A percentile compares a stretch with the other conserved stretches of the same genome.
These are phyloP conservation scores for Trametopsis cervina DNA, from an alignment of 768 basidiomycete species.

Conservation along the genomic window DNA sequence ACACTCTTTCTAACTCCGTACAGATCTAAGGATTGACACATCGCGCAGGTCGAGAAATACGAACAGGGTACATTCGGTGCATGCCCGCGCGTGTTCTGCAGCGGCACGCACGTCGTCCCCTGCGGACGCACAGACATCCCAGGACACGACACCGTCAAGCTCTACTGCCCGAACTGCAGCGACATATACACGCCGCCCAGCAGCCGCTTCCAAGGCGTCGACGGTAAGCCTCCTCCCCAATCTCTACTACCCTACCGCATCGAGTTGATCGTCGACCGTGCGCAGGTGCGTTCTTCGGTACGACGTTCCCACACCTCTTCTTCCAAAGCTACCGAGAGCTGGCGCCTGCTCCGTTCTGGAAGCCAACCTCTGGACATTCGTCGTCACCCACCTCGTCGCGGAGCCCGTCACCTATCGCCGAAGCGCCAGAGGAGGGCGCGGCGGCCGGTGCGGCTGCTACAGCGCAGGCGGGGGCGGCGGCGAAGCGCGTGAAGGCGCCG, in stretches of 20 bases:
- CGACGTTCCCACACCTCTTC: slow-evolving; percentile 96
- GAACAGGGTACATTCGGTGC: slow-evolving; percentile 86
- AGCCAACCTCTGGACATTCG: slow-evolving; percentile 48
- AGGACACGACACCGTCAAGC: slow-evolving; percentile 94
- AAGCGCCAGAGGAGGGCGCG: neutral
- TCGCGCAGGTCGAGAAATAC: slow-evolving; percentile 84
- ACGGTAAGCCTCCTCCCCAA: slow-evolving; percentile 51
- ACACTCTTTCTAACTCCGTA: slow-evolving; percentile 10
- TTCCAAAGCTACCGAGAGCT: slow-evolving; percentile 97
- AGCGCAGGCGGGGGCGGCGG: slow-evolving; percentile 35
- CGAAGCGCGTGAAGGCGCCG: slow-evolving; percentile 19
- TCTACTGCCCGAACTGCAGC: slow-evolving; percentile 97
- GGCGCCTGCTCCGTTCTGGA: slow-evolving; percentile 91
- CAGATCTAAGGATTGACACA: neutral
- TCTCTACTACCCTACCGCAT: neutral
- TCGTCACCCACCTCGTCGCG: slow-evolving; percentile 43
- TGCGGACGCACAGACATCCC: slow-evolving; percentile 95
- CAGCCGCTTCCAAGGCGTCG: slow-evolving; percentile 91
- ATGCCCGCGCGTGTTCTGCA: slow-evolving; percentile 94
- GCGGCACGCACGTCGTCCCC: slow-evolving; percentile 83
- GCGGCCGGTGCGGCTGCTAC: slow-evolving; percentile 23
- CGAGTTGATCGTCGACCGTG: slow-evolving; percentile 8
- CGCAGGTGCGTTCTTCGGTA: slow-evolving; percentile 96
- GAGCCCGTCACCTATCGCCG: slow-evolving; percentile 11
- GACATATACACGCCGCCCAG: slow-evolving; percentile 95